Conservation (phyloP, 805 yeast genomes). For the Maudiozyma pseudohumilis region DNA sequence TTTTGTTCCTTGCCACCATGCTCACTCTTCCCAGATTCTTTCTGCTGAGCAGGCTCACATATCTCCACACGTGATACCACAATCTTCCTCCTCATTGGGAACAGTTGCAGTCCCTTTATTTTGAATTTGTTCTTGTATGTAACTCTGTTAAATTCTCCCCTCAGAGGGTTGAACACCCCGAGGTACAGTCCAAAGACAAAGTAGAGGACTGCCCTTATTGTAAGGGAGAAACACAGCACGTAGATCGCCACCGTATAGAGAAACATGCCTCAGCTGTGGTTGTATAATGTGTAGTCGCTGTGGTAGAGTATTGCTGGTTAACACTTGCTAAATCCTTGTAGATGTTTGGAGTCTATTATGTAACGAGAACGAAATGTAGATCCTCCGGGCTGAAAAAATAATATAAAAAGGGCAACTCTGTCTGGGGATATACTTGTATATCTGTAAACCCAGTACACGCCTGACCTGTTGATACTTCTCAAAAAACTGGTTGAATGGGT, state of each 20-base stretch:
- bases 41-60: not conserved
- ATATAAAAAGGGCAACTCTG: no score
- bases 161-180: constrained; percentile 17
- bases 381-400: no score
- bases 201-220: not conserved
- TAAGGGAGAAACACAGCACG: not conserved
- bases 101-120: constrained; percentile 14
- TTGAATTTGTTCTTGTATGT: constrained; percentile 7
- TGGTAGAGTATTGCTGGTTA: no score
- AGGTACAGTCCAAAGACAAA: constrained; percentile 10
- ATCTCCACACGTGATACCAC: constrained; percentile 6
- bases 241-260: not conserved
- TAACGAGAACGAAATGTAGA: no score
- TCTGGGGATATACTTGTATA: no score
- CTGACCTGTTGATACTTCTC: no score
- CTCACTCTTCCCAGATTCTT: not conserved
- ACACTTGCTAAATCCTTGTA: no score
- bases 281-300: no score
- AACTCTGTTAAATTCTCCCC: constrained; percentile 10
- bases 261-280: not conserved
- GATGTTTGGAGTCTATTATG: no score
- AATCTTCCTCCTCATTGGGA: constrained; percentile 13
- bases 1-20: not conserved
- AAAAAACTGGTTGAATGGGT: no score
- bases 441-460: no score